Conservation (phyloP, 306 rosid species). For the Vicia faba region DNA sequence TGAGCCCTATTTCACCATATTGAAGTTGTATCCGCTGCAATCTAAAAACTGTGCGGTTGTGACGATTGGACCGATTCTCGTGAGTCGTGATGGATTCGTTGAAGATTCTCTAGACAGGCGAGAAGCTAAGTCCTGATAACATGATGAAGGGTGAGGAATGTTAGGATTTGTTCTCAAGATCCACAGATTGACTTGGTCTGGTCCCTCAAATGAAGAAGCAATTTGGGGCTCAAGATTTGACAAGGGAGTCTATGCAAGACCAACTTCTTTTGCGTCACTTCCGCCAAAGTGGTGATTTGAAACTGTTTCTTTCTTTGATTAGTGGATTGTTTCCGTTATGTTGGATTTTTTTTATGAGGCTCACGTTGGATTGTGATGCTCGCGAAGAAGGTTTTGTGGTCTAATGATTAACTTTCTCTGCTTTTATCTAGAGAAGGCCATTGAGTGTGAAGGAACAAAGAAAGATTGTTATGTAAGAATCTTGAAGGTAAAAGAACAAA, state of each 20-base stretch:
- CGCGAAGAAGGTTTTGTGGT: conserved; percentile 1
- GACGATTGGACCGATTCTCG: conserved; percentile 44
- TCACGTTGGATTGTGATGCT: background rate
- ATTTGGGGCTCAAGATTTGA: background rate
- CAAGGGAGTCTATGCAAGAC: background rate
- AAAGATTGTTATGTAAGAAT: background rate
- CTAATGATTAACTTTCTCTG: conserved; percentile 18
- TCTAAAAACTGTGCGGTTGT: conserved; percentile 25
- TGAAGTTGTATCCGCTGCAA: background rate
- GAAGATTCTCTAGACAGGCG: conserved; percentile 81
- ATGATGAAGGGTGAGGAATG: conserved; percentile 8
- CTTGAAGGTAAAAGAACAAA: background rate
- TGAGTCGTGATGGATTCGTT: conserved; percentile 75
- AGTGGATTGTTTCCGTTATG: background rate
- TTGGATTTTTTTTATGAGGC: background rate
- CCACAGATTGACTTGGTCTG: conserved; percentile 71
- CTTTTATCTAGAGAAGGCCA: conserved; percentile 14
- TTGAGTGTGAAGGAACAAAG: conserved; percentile 36
- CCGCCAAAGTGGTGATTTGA: conserved; percentile 36
- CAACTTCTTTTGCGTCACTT: background rate
- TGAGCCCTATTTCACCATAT: background rate
- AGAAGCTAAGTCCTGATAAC: conserved; percentile 35
- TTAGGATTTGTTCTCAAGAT: conserved; percentile 55
- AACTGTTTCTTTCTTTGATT: conserved; percentile 44
- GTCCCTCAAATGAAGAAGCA: conserved; percentile 58